phyloP scores from a whole-genome alignment of 2,329 filamentous ascomycete species.

The Aspergillus terreus region DNA sequence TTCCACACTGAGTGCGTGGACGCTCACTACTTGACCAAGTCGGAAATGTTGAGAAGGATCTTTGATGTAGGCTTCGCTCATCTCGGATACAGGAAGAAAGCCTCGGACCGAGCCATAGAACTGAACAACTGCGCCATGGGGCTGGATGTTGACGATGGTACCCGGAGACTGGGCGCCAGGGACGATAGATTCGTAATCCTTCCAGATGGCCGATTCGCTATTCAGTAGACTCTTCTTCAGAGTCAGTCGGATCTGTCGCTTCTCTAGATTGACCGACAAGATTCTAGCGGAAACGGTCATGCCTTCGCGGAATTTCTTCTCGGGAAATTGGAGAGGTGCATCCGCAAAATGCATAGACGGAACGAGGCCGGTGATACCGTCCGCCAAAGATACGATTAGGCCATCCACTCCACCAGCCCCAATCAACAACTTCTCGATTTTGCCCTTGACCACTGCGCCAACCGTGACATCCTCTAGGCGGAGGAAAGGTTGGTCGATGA shows the following conservation, averaged over 20 bases:
- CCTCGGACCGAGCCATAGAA: conserved; percentile 83
- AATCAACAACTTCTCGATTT: conserved; percentile 78
- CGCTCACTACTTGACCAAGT: conserved; percentile 83
- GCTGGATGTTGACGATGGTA: conserved; percentile 77
- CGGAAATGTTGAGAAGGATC: conserved; percentile 88
- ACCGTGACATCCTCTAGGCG: conserved; percentile 86
- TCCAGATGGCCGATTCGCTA: conserved; percentile 76
- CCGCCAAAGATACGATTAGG: conserved; percentile 76
- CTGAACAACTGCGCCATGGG: conserved; percentile 79
- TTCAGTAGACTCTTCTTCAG: conserved; percentile 94
- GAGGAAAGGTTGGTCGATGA: conserved; percentile 84
- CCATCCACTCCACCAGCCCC: conserved; percentile 75
- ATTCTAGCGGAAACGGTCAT: conserved; percentile 81
- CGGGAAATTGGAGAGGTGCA: conserved; percentile 80
- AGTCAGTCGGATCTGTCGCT: conserved; percentile 78
- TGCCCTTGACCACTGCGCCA: conserved; percentile 75
- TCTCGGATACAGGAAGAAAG: conserved; percentile 89
- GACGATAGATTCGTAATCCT: conserved; percentile 68
- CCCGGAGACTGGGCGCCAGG: conserved; percentile 77
- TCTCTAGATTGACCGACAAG: conserved; percentile 71
- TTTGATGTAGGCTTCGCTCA: conserved; percentile 95
- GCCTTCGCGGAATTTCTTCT: conserved; percentile 92
- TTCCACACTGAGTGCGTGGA: conserved; percentile 81
- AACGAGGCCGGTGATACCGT: conserved; percentile 85
- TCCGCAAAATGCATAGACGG: conserved; percentile 86